A percentile compares a stretch with the other conserved stretches of the same genome.
Conservation (phyloP, 495 filamentous ascomycete species). For the Platismatia glauca region DNA sequence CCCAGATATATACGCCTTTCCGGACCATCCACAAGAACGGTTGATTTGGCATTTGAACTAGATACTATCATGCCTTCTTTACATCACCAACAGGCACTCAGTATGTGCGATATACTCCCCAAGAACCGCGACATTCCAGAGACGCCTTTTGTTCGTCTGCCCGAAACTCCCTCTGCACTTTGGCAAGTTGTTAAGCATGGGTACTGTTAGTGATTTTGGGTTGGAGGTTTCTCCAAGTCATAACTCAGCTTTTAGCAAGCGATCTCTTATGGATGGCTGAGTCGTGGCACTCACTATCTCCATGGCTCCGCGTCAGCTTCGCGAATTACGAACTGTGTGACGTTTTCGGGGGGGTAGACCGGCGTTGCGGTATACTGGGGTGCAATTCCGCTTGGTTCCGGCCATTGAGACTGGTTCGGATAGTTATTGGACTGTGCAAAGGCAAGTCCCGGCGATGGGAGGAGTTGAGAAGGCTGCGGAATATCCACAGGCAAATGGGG, state of each 20-base stretch:
- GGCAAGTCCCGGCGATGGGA: neutral
- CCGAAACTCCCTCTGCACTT: neutral
- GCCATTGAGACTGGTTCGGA: neutral
- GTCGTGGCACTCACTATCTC: constrained; percentile 23
- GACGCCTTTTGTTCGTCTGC: neutral
- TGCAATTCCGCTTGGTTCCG: neutral
- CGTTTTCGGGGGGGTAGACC: neutral
- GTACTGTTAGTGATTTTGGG: neutral
- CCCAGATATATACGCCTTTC: neutral
- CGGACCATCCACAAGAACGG: neutral
- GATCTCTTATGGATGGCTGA: neutral
- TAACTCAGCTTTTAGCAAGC: neutral
- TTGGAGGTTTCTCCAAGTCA: neutral
- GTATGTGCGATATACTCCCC: neutral
- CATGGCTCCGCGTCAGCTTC: constrained; percentile 19
- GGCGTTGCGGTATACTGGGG: neutral
- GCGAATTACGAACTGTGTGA: neutral
- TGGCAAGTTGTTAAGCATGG: neutral
- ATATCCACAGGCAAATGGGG: neutral
- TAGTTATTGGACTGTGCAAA: neutral
- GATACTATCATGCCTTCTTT: neutral
- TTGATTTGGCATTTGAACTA: neutral
- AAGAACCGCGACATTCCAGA: neutral
- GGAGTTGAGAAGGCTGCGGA: neutral
- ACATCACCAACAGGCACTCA: neutral